Conservation (phyloP, 1,139 yeast species). For the Yamadazyma buinensis region DNA sequence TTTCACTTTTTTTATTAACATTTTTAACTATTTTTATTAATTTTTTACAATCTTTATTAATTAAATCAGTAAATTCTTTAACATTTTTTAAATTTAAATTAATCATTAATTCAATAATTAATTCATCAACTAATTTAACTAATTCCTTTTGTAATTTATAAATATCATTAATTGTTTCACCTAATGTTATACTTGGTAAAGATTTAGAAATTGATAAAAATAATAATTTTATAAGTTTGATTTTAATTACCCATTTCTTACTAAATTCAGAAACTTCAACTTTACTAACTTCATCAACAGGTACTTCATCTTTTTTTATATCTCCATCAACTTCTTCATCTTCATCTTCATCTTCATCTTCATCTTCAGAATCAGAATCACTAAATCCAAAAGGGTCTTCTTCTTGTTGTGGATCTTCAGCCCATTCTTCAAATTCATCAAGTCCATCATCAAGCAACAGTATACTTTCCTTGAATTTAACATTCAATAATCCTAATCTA, state of each 20-base stretch:
- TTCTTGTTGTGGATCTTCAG: conserved; percentile 50
- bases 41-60: conserved; percentile 26
- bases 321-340: conserved; percentile 18
- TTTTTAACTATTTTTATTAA: conserved; percentile 33
- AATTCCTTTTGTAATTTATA: conserved; percentile 27
- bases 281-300: conserved; percentile 12
- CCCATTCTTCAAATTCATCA: conserved; percentile 65
- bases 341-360: conserved; percentile 27
- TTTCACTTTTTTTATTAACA: conserved; percentile 36
- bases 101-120: conserved; percentile 48
- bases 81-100: conserved; percentile 30
- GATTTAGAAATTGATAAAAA: conserved; percentile 55
- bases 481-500: conserved; percentile 46
- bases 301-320: conserved; percentile 23
- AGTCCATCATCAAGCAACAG: conserved; percentile 57
- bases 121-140: conserved; percentile 38
- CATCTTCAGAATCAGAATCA: conserved; percentile 26
- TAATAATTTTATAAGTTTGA: conserved; percentile 53
- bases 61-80: conserved; percentile 19
- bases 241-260: conserved; percentile 46
- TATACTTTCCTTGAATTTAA: conserved; percentile 43
- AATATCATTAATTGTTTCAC: conserved; percentile 33
- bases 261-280: conserved; percentile 37
- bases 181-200: conserved; percentile 38
- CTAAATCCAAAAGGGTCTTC: conserved; percentile 42